Percentiles rank a stretch among this genome's conserved stretches.
Evolutionary conservation across 768 basidiomycete genomes (phyloP).

Genomic region (Psilocybe azurescens): DNA sequence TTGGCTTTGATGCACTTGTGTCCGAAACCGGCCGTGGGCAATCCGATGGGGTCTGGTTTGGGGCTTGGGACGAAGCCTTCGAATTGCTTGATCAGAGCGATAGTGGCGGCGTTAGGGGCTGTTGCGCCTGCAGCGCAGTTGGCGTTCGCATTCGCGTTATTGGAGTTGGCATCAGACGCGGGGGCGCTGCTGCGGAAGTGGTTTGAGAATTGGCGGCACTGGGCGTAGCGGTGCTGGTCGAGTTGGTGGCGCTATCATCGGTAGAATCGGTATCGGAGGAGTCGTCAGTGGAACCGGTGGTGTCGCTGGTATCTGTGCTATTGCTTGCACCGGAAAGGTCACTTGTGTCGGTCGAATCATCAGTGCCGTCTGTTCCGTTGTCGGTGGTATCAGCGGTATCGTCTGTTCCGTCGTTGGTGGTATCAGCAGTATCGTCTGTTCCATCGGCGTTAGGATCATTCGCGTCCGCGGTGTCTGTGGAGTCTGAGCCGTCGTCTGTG

Average conservation of each 20-base stretch:
- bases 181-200: conserved; percentile 11
- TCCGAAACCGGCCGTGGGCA: conserved; percentile 42
- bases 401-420: conserved; percentile 1
- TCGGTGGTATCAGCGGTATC: conserved; percentile 11
- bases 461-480: conserved; percentile 4
- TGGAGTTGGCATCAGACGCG: conserved; percentile 2
- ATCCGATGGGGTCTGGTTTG: conserved; percentile 39
- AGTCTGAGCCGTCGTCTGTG: conserved; percentile 6
- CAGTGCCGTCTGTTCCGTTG: background rate
- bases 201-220: conserved; percentile 8
- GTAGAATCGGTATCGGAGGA: conserved; percentile 7
- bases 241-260: conserved; percentile 15
- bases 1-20: conserved; percentile 35
- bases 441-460: conserved; percentile 9
- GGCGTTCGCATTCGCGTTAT: conserved; percentile 10
- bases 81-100: conserved; percentile 34
- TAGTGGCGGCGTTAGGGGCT: conserved; percentile 33
- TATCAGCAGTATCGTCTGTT: conserved; percentile 12
- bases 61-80: conserved; percentile 42
- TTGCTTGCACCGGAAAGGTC: conserved; percentile 19
- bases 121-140: conserved; percentile 16
- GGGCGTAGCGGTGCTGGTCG: conserved; percentile 16
- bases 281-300: conserved; percentile 8
- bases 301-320: conserved; percentile 16
- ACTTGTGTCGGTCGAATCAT: conserved; percentile 7